Base-by-base conservation (phyloP, 2,329 filamentous ascomycete species). In the Aspergillus nomiae region DNA sequence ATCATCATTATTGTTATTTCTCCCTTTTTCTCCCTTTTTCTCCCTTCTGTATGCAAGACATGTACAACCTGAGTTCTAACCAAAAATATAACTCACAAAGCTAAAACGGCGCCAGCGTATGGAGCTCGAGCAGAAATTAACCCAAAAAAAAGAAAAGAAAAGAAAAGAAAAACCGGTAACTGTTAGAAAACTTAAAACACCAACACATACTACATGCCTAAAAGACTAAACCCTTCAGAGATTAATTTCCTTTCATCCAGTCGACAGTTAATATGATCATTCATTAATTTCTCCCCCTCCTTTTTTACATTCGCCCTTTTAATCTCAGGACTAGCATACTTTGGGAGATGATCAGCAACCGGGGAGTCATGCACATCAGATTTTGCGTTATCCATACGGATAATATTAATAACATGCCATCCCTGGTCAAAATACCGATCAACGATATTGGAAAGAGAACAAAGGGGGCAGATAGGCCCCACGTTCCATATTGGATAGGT, bases 331-430 rank as follows among this genome's bases (percentile, higher is more conserved):
- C 63, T 65, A 66, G 36, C 38, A 59, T 65, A 66, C 61, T 68
- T 69, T 61, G 54, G 66, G 68, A 16, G 61, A 60, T 61, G 69
- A 70, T 69, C 66, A 58, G 61, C 68, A 50, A 38, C 63, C 60
- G 65, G 64, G 64, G 65, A 38, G 50, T 59, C 56, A 67, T 67
- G 67, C 67, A 69, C 59, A 65, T 65, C 64, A 68, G 30, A 53
- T 38, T 59, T 48, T 50, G 54, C 61, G 26, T 48, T 56, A 38
- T 54, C 56, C 24, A 54, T 53, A 61, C 54, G 61, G 50, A 48
- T 46, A 34, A 56, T 63, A 56, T 50, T 62, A 56, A 59, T 51
- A 48, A 59, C 19, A 48, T 8, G 6, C 8, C 7, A 59, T 61
- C 53, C 56, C 58, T 60, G 61, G 50, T 60, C 60, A 38, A 24